Percentiles rank a stretch among this genome's conserved stretches.
Evolutionary conservation across 331 rosid species (phyloP).

Genomic region (Quercus phellos): DNA sequence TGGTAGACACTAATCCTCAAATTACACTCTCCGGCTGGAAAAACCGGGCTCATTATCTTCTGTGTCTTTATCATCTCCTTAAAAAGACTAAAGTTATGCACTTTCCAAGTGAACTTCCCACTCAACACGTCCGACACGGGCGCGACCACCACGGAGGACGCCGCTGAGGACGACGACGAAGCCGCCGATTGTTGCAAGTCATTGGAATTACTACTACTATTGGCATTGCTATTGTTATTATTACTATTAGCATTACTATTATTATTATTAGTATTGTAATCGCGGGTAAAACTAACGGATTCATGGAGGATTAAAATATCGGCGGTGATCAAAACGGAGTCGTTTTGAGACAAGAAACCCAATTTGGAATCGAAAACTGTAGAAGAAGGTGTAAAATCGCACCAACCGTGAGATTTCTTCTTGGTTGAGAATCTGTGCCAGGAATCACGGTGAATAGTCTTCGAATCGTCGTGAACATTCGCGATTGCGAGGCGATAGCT

Average conservation of each 20-base stretch:
- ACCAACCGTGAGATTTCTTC: conserved; percentile 99
- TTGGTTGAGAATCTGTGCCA: conserved; percentile 96
- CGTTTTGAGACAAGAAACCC: conserved; percentile 63
- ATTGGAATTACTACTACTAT: conserved; percentile 18
- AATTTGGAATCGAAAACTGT: conserved; percentile 83
- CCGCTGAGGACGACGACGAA: neutral
- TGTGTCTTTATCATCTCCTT: conserved; percentile 95
- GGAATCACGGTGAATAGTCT: conserved; percentile 89
- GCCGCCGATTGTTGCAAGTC: conserved; percentile 60
- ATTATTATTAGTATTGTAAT: conserved; percentile 21
- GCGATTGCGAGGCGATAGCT: conserved; percentile 93
- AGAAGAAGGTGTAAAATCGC: conserved; percentile 88
- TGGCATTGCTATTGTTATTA: no score
- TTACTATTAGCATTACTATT: no score
- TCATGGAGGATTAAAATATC: conserved; percentile 82
- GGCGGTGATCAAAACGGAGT: conserved; percentile 86
- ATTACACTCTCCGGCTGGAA: conserved; percentile 98
- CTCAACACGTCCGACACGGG: conserved; percentile 78
- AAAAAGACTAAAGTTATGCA: conserved; percentile 82
- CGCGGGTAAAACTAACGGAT: conserved; percentile 83
- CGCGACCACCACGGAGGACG: conserved; percentile 55
- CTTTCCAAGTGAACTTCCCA: conserved; percentile 99
- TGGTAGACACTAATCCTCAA: conserved; percentile 98
- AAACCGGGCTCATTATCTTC: conserved; percentile 97
- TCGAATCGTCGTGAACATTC: conserved; percentile 70